phyloP scores from a whole-genome alignment of 345 rosid species.

The Stellera chamaejasme region DNA sequence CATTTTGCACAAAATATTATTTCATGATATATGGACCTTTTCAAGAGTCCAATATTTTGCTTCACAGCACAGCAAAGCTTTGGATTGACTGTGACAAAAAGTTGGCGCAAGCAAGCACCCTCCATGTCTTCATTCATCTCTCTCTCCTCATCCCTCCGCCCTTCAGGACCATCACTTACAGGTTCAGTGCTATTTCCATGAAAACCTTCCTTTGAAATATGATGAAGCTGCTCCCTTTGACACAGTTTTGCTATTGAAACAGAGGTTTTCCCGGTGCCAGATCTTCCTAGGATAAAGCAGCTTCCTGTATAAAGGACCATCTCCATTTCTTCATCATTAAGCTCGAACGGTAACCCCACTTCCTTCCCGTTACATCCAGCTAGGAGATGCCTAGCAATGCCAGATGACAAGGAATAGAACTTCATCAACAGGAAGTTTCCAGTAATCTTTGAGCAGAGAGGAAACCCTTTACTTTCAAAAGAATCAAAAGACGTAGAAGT shows the following conservation, averaged over 20 bases:
- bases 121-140: neutral
- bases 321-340: conserved; percentile 7
- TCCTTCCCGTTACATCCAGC: conserved; percentile 7
- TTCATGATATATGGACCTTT: neutral
- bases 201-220: neutral
- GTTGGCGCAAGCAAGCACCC: neutral
- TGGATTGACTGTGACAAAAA: conserved; percentile 11
- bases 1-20: neutral
- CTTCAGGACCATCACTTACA: neutral
- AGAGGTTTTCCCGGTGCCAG: conserved; percentile 9
- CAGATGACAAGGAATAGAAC: conserved; percentile 10
- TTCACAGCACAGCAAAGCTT: conserved; percentile 1
- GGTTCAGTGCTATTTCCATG: neutral
- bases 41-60: conserved; percentile 1
- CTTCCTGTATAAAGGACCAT: neutral
- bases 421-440: conserved; percentile 8
- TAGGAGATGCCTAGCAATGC: conserved; percentile 4
- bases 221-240: conserved; percentile 5
- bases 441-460: neutral
- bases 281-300: conserved; percentile 6
- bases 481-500: neutral
- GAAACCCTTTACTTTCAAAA: neutral
- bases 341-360: conserved; percentile 3
- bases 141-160: neutral
- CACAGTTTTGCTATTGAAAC: neutral